phyloP scores from a whole-genome alignment of 1,139 yeast genomes.

The Yamadazyma friedrichii region DNA sequence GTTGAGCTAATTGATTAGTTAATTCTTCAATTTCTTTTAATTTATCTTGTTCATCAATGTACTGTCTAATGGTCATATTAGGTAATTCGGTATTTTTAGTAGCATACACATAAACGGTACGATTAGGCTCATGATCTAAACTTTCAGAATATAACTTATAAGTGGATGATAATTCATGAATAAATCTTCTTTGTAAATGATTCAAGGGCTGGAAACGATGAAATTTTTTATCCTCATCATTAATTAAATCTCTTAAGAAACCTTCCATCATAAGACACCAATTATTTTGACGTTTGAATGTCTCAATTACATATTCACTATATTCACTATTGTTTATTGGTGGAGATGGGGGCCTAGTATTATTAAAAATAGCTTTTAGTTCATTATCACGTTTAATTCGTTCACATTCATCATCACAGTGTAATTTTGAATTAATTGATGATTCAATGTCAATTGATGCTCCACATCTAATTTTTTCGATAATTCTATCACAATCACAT shows the following conservation, averaged over 20 bases:
- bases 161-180: constrained; percentile 64
- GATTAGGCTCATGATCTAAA: constrained; percentile 77
- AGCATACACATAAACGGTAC: constrained; percentile 64
- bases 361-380: constrained; percentile 61
- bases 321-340: constrained; percentile 15
- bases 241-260: constrained; percentile 48
- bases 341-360: constrained; percentile 8
- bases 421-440: constrained; percentile 34
- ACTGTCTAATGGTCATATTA: constrained; percentile 30
- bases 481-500: constrained; percentile 67
- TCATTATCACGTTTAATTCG: constrained; percentile 57
- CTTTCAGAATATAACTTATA: constrained; percentile 66
- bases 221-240: constrained; percentile 19
- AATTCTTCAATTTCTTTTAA: constrained; percentile 22
- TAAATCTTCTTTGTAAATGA: constrained; percentile 63
- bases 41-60: constrained; percentile 21
- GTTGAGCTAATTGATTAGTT: constrained; percentile 20
- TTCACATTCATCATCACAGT: constrained; percentile 74
- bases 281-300: constrained; percentile 48
- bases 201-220: constrained; percentile 75
- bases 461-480: constrained; percentile 50
- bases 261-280: constrained; percentile 70
- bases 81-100: constrained; percentile 36
- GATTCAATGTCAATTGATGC: constrained; percentile 34
- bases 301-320: constrained; percentile 39